Percentiles rank a stretch among this genome's conserved stretches.
Conservation (phyloP, 768 basidiomycete species). For the Candolleomyces eurysporus region DNA sequence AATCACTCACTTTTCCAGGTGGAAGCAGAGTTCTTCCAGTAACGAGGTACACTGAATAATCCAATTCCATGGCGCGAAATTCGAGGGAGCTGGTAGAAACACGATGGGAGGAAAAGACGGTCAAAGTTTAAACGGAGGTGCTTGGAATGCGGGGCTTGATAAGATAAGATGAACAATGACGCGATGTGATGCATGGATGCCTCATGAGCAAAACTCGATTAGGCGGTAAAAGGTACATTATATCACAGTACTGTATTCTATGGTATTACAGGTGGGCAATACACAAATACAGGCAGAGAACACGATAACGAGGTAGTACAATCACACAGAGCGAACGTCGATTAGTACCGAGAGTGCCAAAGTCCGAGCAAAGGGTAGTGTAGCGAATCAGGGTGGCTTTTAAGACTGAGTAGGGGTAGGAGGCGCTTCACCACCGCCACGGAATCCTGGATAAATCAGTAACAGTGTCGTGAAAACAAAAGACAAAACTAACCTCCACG, state of each 20-base stretch:
- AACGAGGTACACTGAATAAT: conserved; percentile 83
- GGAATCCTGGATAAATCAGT: background rate
- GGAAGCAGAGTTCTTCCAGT: conserved; percentile 80
- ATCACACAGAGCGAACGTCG: background rate
- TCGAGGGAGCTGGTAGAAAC: no score
- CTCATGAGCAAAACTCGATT: no score
- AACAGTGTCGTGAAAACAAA: background rate
- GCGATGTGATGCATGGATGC: no score
- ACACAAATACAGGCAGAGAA: background rate
- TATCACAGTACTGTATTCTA: background rate
- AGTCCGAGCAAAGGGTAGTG: background rate
- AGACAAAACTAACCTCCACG: conserved; percentile 22
- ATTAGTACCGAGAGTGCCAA: background rate
- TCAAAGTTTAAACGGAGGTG: no score
- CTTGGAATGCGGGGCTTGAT: no score
- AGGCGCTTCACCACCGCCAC: background rate
- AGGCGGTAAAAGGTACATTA: no score
- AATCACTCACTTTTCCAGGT: conserved; percentile 57
- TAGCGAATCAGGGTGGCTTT: background rate
- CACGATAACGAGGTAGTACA: background rate
- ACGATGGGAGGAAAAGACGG: no score
- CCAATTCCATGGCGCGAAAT: conserved; percentile 26
- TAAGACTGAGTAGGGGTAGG: background rate
- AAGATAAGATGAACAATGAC: no score
- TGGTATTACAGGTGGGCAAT: background rate